Percentiles rank a stretch among this genome's conserved stretches.
phyloP scores from a whole-genome alignment of 2,329 filamentous ascomycete species.

The Tolypocladium tundrense region DNA sequence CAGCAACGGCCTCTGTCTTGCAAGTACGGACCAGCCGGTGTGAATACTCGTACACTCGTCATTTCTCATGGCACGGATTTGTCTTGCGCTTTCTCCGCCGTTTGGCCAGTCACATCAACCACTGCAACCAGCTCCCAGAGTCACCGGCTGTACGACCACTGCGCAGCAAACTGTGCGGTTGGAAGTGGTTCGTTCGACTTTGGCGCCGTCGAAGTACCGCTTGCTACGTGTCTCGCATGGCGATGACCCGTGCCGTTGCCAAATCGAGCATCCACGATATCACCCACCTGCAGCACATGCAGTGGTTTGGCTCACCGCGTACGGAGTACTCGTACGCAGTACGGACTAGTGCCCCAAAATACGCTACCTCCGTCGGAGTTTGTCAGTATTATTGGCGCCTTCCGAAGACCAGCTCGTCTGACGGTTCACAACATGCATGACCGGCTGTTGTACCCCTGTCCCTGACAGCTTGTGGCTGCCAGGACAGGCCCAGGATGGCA shows the following conservation, averaged over 20 bases:
- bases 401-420: slow-evolving; percentile 1
- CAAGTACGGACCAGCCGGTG: background rate
- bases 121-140: background rate
- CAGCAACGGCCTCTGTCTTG: background rate
- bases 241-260: background rate
- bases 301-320: background rate
- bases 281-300: background rate
- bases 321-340: background rate
- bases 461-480: slow-evolving; percentile 3
- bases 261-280: background rate
- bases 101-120: background rate
- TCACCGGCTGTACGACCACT: background rate
- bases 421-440: slow-evolving; percentile 7
- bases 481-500: background rate
- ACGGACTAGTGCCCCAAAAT: background rate
- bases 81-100: background rate
- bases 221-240: slow-evolving; percentile 1
- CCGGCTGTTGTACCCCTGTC: slow-evolving; percentile 4
- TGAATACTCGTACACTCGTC: background rate
- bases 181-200: background rate
- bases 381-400: background rate
- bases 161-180: background rate
- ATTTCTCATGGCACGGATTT: background rate
- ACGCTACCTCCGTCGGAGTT: background rate
- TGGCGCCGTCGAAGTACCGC: background rate